Conservation (phyloP, 108 stramenopile genomes). For the Cyclostephanos tholiformis region DNA sequence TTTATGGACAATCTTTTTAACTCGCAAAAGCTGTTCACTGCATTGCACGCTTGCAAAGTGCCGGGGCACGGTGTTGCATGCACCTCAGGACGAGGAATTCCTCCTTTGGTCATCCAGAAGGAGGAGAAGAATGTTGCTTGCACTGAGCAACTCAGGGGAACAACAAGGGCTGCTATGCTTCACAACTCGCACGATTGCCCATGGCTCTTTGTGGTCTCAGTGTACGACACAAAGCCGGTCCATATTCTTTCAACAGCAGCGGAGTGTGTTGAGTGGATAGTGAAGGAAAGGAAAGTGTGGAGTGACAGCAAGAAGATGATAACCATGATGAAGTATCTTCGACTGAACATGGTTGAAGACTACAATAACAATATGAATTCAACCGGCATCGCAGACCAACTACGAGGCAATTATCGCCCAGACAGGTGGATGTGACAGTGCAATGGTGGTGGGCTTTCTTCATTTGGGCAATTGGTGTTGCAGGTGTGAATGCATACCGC, state of each 20-base stretch:
- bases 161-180: slow-evolving; percentile 1
- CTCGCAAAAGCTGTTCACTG: neutral
- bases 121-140: neutral
- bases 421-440: slow-evolving; percentile 32
- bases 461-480: slow-evolving; percentile 31
- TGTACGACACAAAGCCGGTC: slow-evolving; percentile 40
- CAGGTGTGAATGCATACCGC: slow-evolving; percentile 17
- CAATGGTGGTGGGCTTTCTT: slow-evolving; percentile 50
- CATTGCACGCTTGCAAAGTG: neutral
- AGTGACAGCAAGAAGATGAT: neutral
- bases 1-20: slow-evolving; percentile 13
- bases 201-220: slow-evolving; percentile 7
- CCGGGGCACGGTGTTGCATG: neutral
- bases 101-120: neutral
- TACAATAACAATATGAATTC: slow-evolving; percentile 44
- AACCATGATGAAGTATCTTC: neutral
- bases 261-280: slow-evolving; percentile 10
- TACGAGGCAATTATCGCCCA: slow-evolving; percentile 22
- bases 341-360: slow-evolving; percentile 28
- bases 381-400: slow-evolving; percentile 42
- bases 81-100: neutral
- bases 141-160: slow-evolving; percentile 1
- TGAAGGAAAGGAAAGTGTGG: slow-evolving; percentile 25
- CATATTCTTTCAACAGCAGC: slow-evolving; percentile 18
- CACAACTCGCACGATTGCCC: neutral